Percentiles rank a stretch among this genome's conserved stretches.
phyloP scores from a whole-genome alignment of 1,284 basidiomycete species.

The Irpex sp. region DNA sequence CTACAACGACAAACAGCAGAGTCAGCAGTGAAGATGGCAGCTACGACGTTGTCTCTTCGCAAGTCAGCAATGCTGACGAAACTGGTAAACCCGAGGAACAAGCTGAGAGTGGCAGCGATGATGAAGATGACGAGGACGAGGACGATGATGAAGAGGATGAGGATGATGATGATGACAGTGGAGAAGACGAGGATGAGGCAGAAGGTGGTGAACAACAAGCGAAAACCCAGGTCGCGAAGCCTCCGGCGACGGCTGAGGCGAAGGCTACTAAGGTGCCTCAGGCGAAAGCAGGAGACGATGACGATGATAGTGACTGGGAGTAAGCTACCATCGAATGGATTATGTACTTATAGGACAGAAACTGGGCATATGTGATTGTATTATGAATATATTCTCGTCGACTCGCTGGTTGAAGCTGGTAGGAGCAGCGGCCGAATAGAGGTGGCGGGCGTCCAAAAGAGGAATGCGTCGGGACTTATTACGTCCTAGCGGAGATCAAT shows the following conservation, averaged over 20 bases:
- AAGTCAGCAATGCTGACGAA: constrained; percentile 29
- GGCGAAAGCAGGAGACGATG: constrained; percentile 30
- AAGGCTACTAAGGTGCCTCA: constrained; percentile 8
- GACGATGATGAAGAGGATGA: constrained; percentile 9
- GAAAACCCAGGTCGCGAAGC: constrained; percentile 8
- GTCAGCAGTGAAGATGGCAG: constrained; percentile 61
- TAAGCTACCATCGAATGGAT: constrained; percentile 22
- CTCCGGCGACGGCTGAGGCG: constrained; percentile 2
- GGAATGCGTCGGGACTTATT: not conserved
- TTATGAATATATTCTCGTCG: not conserved
- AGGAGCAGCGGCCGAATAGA: not conserved
- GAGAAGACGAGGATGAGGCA: constrained; percentile 12
- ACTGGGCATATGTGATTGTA: not conserved
- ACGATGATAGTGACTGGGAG: constrained; percentile 69
- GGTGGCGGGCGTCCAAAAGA: not conserved
- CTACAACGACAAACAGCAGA: constrained; percentile 40
- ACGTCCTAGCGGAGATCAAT: not conserved
- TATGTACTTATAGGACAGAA: not conserved
- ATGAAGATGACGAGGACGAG: constrained; percentile 12
- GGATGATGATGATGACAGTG: constrained; percentile 10
- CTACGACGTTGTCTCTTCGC: constrained; percentile 68
- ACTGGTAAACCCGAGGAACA: constrained; percentile 17
- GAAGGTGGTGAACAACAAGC: constrained; percentile 8
- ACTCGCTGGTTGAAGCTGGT: not conserved
- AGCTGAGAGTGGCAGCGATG: constrained; percentile 21